Evolutionary conservation across 805 yeast genomes (phyloP).

Genomic region (Pichia cephalocereana): DNA sequence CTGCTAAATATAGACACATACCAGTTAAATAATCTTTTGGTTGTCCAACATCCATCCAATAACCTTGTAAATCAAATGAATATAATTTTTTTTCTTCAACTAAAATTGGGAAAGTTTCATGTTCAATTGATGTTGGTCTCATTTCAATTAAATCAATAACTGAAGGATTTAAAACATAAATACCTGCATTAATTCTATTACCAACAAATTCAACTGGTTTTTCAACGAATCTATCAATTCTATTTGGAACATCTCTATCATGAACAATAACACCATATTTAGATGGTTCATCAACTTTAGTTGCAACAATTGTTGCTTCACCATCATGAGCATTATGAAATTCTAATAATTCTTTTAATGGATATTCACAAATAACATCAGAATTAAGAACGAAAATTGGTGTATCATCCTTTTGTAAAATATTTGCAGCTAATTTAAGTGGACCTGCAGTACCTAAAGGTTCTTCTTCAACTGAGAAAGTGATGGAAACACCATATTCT

Average conservation of each 20-base stretch:
- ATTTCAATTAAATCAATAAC: conserved; percentile 94
- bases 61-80: conserved; percentile 97
- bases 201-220: conserved; percentile 99
- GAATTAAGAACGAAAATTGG: conserved; percentile 98
- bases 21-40: conserved; percentile 99
- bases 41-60: conserved; percentile 99
- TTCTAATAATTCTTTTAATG: conserved; percentile 82
- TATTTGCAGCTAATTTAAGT: conserved; percentile 88
- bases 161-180: conserved; percentile 94
- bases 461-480: conserved; percentile 98
- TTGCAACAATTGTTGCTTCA: conserved; percentile 96
- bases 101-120: conserved; percentile 97
- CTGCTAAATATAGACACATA: conserved; percentile 81
- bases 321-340: conserved; percentile 97
- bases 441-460: conserved; percentile 99
- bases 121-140: conserved; percentile 98
- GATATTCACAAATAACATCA: conserved; percentile 98
- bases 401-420: conserved; percentile 86
- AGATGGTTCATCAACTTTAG: conserved; percentile 99
- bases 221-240: conserved; percentile 97
- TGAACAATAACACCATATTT: conserved; percentile 99
- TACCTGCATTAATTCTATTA: conserved; percentile 99
- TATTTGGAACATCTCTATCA: conserved; percentile 88
- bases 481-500: conserved; percentile 88
- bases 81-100: conserved; percentile 83